Conservation (phyloP, 163 green algal genomes). For the Prototheca stagnorum region DNA sequence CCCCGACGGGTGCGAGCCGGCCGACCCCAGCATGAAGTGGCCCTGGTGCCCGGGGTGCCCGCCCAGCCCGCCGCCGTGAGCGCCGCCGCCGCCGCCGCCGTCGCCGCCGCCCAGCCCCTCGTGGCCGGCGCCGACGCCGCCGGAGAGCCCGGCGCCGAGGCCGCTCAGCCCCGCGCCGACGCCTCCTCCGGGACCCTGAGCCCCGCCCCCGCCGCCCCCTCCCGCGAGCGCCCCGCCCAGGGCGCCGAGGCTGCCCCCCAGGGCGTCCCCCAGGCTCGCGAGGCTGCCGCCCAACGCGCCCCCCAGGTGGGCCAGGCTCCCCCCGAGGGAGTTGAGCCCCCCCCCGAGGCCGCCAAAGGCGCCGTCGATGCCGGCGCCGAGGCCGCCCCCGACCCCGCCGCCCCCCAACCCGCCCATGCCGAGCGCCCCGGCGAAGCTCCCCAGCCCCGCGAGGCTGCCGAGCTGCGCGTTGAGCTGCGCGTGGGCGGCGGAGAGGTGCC, state of each 20-base stretch:
- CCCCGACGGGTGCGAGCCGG: background rate
- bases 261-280: background rate
- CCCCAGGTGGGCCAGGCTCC: too few species aligned
- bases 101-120: background rate
- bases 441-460: too few species aligned
- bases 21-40: too few species aligned
- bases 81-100: background rate
- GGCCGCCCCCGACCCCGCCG: too few species aligned
- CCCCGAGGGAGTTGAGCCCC: too few species aligned
- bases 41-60: background rate
- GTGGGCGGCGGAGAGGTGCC: too few species aligned
- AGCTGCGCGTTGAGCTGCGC: too few species aligned
- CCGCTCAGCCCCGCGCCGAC: background rate
- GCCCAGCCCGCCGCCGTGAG: background rate
- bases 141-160: background rate
- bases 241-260: background rate
- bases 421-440: too few species aligned
- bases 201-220: background rate
- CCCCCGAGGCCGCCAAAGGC: too few species aligned
- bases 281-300: background rate
- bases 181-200: background rate
- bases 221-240: background rate
- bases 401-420: too few species aligned
- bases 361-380: too few species aligned
- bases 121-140: too few species aligned